Evolutionary conservation across 306 rosid species (phyloP).

Genomic region (Lagenaria siceraria): DNA sequence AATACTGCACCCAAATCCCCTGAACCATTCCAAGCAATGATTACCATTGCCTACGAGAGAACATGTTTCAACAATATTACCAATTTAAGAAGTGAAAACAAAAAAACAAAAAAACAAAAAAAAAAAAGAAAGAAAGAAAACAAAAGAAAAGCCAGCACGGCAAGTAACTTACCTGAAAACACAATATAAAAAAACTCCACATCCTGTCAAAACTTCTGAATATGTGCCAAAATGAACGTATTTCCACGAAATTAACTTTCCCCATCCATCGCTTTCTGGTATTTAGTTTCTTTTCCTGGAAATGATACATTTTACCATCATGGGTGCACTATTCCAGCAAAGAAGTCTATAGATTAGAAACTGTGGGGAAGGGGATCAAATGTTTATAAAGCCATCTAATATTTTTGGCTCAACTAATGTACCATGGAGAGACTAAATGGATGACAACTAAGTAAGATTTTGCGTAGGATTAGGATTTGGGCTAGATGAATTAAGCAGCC

Average conservation of each 20-base stretch:
- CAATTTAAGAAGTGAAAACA: constrained; percentile 4
- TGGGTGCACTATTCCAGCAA: not conserved
- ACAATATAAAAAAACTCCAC: constrained; percentile 88
- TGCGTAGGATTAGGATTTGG: not conserved
- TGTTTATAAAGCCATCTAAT: not conserved
- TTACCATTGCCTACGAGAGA: constrained; percentile 73
- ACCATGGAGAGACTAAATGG: not conserved
- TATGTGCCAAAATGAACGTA: constrained; percentile 85
- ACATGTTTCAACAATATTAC: constrained; percentile 11
- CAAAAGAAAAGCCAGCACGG: not conserved
- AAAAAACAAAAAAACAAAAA: not conserved
- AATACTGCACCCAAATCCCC: constrained; percentile 54
- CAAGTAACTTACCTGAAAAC: constrained; percentile 59
- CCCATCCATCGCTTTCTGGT: constrained; percentile 48
- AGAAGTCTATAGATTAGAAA: not conserved
- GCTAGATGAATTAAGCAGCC: not conserved
- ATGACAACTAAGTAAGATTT: not conserved
- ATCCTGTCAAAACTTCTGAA: constrained; percentile 93
- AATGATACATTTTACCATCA: constrained; percentile 5
- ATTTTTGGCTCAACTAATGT: not conserved
- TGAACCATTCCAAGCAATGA: constrained; percentile 76
- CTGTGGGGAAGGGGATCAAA: not conserved
- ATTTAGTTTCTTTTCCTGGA: constrained; percentile 34
- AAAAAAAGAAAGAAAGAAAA: constrained; percentile 4
- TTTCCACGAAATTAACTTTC: constrained; percentile 79